Percentiles rank a stretch among this genome's conserved stretches.
Evolutionary conservation across 1,284 basidiomycete genomes (phyloP).

Genomic region (Xerocomus minutiporus): DNA sequence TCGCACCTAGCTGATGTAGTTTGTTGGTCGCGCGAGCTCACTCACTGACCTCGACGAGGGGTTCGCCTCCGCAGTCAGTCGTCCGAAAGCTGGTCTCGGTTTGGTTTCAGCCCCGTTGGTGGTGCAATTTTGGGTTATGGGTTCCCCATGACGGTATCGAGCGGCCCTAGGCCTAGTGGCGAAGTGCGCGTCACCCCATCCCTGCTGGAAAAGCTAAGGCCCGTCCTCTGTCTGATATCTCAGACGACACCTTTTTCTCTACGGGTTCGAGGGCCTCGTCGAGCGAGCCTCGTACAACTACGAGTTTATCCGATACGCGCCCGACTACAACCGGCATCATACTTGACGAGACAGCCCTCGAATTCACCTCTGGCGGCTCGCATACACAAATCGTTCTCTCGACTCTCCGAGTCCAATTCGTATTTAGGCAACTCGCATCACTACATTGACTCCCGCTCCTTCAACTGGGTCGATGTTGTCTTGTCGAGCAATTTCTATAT

Average conservation of each 20-base stretch:
- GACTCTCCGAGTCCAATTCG: too few relatives aligned
- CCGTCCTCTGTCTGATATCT: constrained; percentile 37
- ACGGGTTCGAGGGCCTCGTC: constrained; percentile 38
- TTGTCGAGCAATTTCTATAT: too few relatives aligned
- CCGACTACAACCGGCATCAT: too few relatives aligned
- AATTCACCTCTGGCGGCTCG: too few relatives aligned
- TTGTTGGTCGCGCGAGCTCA: constrained; percentile 63
- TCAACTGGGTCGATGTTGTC: too few relatives aligned
- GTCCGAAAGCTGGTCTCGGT: constrained; percentile 46
- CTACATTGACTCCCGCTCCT: too few relatives aligned
- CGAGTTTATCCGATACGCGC: constrained; percentile 2
- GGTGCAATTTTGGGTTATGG: too few relatives aligned
- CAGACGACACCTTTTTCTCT: constrained; percentile 59
- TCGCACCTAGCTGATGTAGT: constrained; percentile 58
- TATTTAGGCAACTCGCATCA: too few relatives aligned
- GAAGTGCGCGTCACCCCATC: constrained; percentile 59
- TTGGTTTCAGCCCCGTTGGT: constrained; percentile 37
- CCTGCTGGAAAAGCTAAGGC: constrained; percentile 45
- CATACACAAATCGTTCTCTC: too few relatives aligned
- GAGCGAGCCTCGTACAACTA: constrained; percentile 29
- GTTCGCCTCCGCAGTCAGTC: constrained; percentile 48
- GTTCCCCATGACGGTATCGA: too few relatives aligned
- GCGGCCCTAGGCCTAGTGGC: too few relatives aligned
- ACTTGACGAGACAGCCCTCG: too few relatives aligned
- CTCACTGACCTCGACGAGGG: constrained; percentile 72